Conservation (phyloP, 345 rosid genomes). For the Acer negundo region DNA sequence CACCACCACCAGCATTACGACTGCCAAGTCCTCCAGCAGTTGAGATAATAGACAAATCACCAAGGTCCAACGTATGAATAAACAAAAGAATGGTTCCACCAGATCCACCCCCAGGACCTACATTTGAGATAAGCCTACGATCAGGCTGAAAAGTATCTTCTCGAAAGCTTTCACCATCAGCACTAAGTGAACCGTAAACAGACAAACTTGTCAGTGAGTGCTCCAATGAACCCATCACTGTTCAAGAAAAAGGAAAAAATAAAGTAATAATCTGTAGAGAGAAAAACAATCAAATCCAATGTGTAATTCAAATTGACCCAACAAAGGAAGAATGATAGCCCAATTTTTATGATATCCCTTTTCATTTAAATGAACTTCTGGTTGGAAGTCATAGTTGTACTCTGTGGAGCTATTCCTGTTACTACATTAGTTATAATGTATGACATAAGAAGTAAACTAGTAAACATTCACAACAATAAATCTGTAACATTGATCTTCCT, state of each 20-base stretch:
- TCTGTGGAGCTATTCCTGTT: not conserved
- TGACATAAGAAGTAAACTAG: not conserved
- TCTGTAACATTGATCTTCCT: not conserved
- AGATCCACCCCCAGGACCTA: slow-evolving; percentile 93
- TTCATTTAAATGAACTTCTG: not conserved
- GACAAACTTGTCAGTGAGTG: slow-evolving; percentile 79
- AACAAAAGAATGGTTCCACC: slow-evolving; percentile 91
- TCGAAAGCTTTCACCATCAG: slow-evolving; percentile 84
- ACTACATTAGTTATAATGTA: not conserved
- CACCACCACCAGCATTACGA: slow-evolving; percentile 82
- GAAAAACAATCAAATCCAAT: not conserved
- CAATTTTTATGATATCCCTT: not conserved
- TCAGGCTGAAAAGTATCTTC: slow-evolving; percentile 41
- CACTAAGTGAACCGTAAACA: slow-evolving; percentile 69
- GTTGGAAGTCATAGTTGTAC: not conserved
- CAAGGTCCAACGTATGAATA: slow-evolving; percentile 54
- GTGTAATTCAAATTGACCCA: slow-evolving; percentile 8
- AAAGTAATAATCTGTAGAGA: slow-evolving; percentile 12
- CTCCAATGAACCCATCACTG: slow-evolving; percentile 94
- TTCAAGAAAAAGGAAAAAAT: slow-evolving; percentile 25
- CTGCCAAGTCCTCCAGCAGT: slow-evolving; percentile 83
- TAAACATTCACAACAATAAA: not conserved
- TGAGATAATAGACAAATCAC: slow-evolving; percentile 57
- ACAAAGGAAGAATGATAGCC: not conserved
- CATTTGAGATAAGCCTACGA: slow-evolving; percentile 33